phyloP scores from a whole-genome alignment of 1,139 yeast genomes.

The Meyerozyma athensensis region DNA sequence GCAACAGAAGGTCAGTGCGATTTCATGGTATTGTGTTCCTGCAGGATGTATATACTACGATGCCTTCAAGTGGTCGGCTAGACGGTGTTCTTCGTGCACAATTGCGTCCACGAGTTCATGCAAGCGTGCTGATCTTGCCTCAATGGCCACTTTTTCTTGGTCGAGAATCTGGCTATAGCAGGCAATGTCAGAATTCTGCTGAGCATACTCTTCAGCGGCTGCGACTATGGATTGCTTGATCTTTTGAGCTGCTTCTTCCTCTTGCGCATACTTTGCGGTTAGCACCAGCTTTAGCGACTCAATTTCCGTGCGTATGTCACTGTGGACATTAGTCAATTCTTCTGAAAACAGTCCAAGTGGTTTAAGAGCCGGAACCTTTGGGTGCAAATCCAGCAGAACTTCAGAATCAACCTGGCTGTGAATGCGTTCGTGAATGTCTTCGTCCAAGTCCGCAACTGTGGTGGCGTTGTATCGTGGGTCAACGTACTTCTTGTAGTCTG shows the following conservation, averaged over 20 bases:
- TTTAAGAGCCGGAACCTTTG: neutral
- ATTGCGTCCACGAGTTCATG: constrained; percentile 37
- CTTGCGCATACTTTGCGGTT: constrained; percentile 6
- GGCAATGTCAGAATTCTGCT: constrained; percentile 13
- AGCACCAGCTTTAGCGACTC: constrained; percentile 7
- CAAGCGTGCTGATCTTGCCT: constrained; percentile 23
- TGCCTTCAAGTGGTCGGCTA: constrained; percentile 15
- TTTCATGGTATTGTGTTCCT: too few relatives aligned
- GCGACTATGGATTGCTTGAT: constrained; percentile 21
- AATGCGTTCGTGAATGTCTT: constrained; percentile 23
- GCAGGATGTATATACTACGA: neutral
- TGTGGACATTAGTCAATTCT: neutral
- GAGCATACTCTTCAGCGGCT: constrained; percentile 17
- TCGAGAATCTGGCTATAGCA: constrained; percentile 14
- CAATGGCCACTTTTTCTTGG: constrained; percentile 29
- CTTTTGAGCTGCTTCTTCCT: constrained; percentile 18
- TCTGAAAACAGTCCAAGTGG: neutral
- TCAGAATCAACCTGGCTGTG: constrained; percentile 27
- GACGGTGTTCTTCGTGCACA: constrained; percentile 35
- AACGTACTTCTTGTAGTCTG: constrained; percentile 42
- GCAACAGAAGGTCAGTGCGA: too few relatives aligned
- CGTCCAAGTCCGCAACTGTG: constrained; percentile 39
- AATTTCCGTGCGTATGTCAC: constrained; percentile 6
- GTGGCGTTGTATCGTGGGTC: constrained; percentile 19
- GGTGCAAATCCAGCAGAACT: constrained; percentile 4